phyloP scores from a whole-genome alignment of 352 stramenopile species.

The Thraustotheca clavata region DNA sequence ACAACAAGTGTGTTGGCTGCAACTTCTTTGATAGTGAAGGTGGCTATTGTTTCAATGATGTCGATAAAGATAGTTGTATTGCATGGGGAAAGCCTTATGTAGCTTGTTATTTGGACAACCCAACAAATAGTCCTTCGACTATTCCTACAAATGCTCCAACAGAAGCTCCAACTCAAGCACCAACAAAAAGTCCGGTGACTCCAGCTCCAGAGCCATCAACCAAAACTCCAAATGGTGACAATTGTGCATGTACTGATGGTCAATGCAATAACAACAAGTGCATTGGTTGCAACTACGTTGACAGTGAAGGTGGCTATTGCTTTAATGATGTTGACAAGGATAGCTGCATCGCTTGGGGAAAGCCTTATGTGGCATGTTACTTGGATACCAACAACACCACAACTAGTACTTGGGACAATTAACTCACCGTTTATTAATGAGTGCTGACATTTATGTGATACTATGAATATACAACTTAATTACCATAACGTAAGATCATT shows the following conservation, averaged over 20 bases:
- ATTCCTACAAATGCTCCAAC: not conserved
- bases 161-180: not conserved
- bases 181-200: too few relatives aligned
- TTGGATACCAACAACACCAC: not conserved
- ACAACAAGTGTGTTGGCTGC: conserved; percentile 4
- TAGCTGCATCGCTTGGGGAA: not conserved
- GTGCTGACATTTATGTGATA: too few relatives aligned
- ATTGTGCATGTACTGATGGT: not conserved
- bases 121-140: not conserved
- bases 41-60: conserved; percentile 3
- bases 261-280: conserved; percentile 2
- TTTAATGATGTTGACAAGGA: conserved; percentile 10
- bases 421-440: too few relatives aligned
- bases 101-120: not conserved
- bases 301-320: not conserved
- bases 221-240: too few relatives aligned
- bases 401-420: too few relatives aligned
- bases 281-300: not conserved
- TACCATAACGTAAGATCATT: too few relatives aligned
- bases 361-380: not conserved
- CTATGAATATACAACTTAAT: too few relatives aligned
- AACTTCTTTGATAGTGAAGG: not conserved
- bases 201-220: not conserved
- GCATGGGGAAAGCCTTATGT: not conserved
- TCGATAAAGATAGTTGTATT: conserved; percentile 1